Conservation (phyloP, 805 yeast species). For the Zygosaccharomyces bailii region DNA sequence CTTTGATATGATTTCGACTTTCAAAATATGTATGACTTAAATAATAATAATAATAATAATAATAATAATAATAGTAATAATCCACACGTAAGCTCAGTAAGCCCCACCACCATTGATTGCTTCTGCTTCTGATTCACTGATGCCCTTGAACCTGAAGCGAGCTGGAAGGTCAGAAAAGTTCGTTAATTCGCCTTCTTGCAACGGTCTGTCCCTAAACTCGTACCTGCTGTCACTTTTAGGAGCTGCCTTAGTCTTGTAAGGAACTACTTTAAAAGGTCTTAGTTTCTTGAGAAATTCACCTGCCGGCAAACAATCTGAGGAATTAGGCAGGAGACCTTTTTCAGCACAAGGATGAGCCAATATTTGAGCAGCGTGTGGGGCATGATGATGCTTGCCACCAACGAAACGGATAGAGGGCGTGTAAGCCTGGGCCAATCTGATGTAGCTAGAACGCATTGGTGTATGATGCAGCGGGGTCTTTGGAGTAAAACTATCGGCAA, state of each 20-base stretch:
- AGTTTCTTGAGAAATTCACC: conserved; percentile 26
- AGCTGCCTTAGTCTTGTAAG: conserved; percentile 42
- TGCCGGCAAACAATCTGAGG: conserved; percentile 27
- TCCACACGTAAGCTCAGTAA: conserved; percentile 34
- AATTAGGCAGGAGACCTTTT: conserved; percentile 31
- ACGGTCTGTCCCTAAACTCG: conserved; percentile 36
- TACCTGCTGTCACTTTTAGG: conserved; percentile 17
- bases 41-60: neutral
- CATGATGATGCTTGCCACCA: conserved; percentile 67
- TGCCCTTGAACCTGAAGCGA: conserved; percentile 64
- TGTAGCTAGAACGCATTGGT: conserved; percentile 35
- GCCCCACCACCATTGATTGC: conserved; percentile 85
- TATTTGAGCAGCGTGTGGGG: conserved; percentile 36
- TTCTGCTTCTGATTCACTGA: conserved; percentile 70
- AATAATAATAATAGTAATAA: conserved; percentile 8
- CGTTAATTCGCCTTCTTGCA: conserved; percentile 39
- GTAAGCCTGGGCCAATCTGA: conserved; percentile 33
- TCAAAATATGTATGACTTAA: neutral
- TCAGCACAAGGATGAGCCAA: conserved; percentile 31
- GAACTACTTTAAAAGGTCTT: conserved; percentile 43
- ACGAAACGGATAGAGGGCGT: conserved; percentile 80
- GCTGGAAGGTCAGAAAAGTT: conserved; percentile 66
- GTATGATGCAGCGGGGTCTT: neutral
- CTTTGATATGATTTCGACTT: conserved; percentile 7
- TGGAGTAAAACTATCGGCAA: conserved; percentile 4